phyloP scores from a whole-genome alignment of 2,329 filamentous ascomycete genomes.

The Pezicula radicicola region DNA sequence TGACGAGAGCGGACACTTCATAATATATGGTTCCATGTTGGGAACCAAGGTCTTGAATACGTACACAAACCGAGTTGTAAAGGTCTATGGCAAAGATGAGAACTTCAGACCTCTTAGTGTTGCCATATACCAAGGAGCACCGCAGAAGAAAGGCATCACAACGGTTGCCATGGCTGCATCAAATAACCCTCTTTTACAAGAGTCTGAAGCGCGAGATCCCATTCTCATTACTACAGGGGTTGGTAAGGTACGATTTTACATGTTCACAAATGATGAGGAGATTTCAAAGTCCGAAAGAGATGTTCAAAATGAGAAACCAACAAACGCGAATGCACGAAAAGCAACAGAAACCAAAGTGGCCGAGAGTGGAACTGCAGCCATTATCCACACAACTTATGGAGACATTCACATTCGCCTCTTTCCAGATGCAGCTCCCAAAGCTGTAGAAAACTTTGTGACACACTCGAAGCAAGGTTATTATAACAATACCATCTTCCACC shows the following conservation, averaged over 20 bases:
- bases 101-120: conserved; percentile 80
- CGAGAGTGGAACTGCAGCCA: conserved; percentile 74
- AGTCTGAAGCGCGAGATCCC: conserved; percentile 87
- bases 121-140: conserved; percentile 88
- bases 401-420: conserved; percentile 93
- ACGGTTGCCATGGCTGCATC: conserved; percentile 98
- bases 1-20: conserved; percentile 93
- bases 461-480: conserved; percentile 91
- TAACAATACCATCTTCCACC: conserved; percentile 96
- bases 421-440: conserved; percentile 87
- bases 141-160: conserved; percentile 87
- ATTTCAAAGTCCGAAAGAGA: conserved; percentile 83
- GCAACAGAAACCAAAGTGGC: conserved; percentile 56
- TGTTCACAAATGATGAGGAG: conserved; percentile 90
- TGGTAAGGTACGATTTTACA: conserved; percentile 91
- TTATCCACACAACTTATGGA: conserved; percentile 89
- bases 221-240: conserved; percentile 82
- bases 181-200: conserved; percentile 86
- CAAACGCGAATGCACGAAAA: conserved; percentile 54
- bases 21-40: conserved; percentile 88
- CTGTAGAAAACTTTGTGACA: conserved; percentile 96
- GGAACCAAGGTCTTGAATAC: conserved; percentile 96
- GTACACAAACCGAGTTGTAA: conserved; percentile 87
- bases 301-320: conserved; percentile 91
- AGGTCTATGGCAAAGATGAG: conserved; percentile 87